Conservation (phyloP, 2,329 filamentous ascomycete genomes). For the Epichloe bromicola region DNA sequence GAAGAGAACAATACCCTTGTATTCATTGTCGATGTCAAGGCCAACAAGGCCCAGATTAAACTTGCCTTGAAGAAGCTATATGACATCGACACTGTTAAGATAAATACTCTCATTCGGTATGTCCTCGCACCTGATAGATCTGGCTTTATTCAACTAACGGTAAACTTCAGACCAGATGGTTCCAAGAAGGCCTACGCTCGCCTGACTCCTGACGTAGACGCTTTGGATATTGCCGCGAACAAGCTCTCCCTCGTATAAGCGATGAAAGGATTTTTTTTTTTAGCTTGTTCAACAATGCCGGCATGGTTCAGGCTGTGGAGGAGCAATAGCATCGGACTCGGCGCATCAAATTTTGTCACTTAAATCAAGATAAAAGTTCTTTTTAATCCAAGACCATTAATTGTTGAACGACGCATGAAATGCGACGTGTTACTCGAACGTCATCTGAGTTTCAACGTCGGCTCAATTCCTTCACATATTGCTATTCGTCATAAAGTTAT, state of each 20-base stretch:
- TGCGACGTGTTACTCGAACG: too few species aligned
- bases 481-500: too few species aligned
- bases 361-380: slow-evolving; percentile 19
- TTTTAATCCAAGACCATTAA: slow-evolving; percentile 13
- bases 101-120: slow-evolving; percentile 97
- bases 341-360: slow-evolving; percentile 23
- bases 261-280: slow-evolving; percentile 8
- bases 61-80: slow-evolving; percentile 97
- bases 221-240: slow-evolving; percentile 97
- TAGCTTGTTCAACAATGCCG: slow-evolving; percentile 26
- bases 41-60: slow-evolving; percentile 99
- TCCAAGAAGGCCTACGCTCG: slow-evolving; percentile 98
- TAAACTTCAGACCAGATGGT: slow-evolving; percentile 60
- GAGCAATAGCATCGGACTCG: slow-evolving; percentile 25
- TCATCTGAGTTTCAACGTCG: too few species aligned
- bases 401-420: too few species aligned
- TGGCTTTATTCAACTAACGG: background rate
- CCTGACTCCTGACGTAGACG: slow-evolving; percentile 91
- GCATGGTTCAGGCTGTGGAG: slow-evolving; percentile 21
- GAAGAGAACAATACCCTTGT: slow-evolving; percentile 99
- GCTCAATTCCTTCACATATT: too few species aligned
- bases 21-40: slow-evolving; percentile 93
- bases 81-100: slow-evolving; percentile 95
- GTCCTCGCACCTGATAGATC: slow-evolving; percentile 13
- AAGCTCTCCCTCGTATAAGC: slow-evolving; percentile 94